A percentile compares a stretch with the other conserved stretches of the same genome.
Conservation (phyloP, 257 asterid species). For the Sherardia arvensis region DNA sequence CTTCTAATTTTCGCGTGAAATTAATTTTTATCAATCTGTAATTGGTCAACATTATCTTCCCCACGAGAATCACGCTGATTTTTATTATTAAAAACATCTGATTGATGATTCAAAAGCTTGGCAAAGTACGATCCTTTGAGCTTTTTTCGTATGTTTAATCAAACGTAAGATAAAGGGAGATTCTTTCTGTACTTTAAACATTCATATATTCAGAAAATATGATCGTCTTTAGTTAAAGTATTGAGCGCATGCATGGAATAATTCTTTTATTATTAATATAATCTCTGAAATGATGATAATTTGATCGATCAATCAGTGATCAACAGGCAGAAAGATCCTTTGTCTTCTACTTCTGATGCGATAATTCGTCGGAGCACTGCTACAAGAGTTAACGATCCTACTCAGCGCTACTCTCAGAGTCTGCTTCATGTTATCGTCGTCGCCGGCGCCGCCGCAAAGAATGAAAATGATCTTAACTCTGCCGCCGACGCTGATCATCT, state of each 20-base stretch:
- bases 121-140: too few species aligned
- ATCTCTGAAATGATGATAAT: not conserved
- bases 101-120: too few species aligned
- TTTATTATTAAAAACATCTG: too few species aligned
- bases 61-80: too few species aligned
- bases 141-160: too few species aligned
- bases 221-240: too few species aligned
- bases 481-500: conserved; percentile 61
- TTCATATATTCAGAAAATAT: too few species aligned
- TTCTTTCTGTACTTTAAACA: too few species aligned
- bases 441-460: conserved; percentile 18
- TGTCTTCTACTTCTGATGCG: conserved; percentile 70
- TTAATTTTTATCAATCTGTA: too few species aligned
- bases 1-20: not conserved
- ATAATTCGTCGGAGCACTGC: conserved; percentile 20
- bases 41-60: too few species aligned
- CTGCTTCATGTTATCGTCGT: conserved; percentile 19
- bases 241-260: not conserved
- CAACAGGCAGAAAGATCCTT: conserved; percentile 56
- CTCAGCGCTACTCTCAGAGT: conserved; percentile 41
- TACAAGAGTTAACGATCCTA: conserved; percentile 40
- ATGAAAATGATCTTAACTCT: conserved; percentile 40
- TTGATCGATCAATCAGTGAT: conserved; percentile 8
- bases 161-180: too few species aligned
- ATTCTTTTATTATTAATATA: too few species aligned